Base-by-base conservation (phyloP, 345 rosid genomes). In the Bruguiera sexangula region DNA sequence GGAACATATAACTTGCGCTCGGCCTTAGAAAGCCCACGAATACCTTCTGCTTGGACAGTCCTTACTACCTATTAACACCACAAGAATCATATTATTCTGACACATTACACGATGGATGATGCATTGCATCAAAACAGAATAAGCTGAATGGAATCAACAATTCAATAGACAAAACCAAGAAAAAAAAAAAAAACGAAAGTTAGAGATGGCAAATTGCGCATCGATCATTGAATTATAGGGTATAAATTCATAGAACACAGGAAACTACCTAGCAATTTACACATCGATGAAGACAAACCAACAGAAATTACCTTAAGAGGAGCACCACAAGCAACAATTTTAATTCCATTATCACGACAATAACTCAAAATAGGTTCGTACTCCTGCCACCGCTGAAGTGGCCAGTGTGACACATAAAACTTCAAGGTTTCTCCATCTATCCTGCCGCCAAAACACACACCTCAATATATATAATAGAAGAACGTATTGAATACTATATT, bases 21-120 rank as follows among this genome's bases (percentile, higher is more conserved):
- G 30, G 85, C 85, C 73, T 86, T 86, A 34, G 97, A 85, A 34
- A 90, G 96, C 59, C 97, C 94, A 53, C 75, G 89, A 37, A 93
- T 85, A n/a, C 98, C 97, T 73, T 86, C 97, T 6, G 97, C 93
- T 82, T 86, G 96, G 31, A 90, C 98, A 63, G 94, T 87, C 80
- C 98, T 81, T 63, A 90, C 67, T 63, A 93, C 86, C 97, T 93
- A 66, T 61, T 60, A 57, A 62, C 18, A 58, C 64, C 67, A 75
- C 53, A 73, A 68, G 32, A 20, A 74, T 60, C 67, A 76, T 5
- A 16, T 58, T 6, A 26, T 60, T 61, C 32, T 36, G 31, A 20
- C 50, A 46, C 27, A 10, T 24, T 15, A 20, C 26, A 31, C 32
- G 4, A 1, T 34, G 36, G 63, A 30, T 34, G 9, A 34, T 34